These are phyloP conservation scores for Diaporthe citrichinensis DNA, from an alignment of 2,329 filamentous ascomycete species.

Conservation along the genomic window DNA sequence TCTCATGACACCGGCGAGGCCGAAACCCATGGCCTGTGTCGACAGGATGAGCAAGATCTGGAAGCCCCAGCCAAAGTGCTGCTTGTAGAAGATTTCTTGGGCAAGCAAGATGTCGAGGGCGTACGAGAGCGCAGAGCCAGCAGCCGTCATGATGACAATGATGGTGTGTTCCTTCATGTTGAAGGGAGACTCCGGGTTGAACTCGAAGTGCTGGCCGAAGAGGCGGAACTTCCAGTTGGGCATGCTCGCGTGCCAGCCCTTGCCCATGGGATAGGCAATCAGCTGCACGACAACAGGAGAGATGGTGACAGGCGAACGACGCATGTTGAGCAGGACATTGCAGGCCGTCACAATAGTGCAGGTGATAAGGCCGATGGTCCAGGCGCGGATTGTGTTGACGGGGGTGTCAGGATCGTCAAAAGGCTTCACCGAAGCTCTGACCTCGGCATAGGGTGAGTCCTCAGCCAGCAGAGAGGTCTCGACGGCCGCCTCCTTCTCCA, in stretches of 20 bases:
- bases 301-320: constrained; percentile 65
- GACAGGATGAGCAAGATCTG: constrained; percentile 72
- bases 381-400: constrained; percentile 71
- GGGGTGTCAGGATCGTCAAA: constrained; percentile 67
- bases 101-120: constrained; percentile 57
- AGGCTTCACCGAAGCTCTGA: constrained; percentile 58
- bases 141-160: constrained; percentile 62
- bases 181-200: constrained; percentile 57
- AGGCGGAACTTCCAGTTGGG: constrained; percentile 50
- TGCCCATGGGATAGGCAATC: constrained; percentile 64
- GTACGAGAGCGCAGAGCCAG: constrained; percentile 52
- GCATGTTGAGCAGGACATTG: constrained; percentile 67
- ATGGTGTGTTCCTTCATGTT: constrained; percentile 65
- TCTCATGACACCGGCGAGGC: constrained; percentile 71
- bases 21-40: constrained; percentile 75
- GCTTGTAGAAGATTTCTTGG: constrained; percentile 63
- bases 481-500: constrained; percentile 46
- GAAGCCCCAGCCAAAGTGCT: constrained; percentile 70
- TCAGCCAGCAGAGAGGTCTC: constrained; percentile 64
- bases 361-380: constrained; percentile 69
- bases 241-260: constrained; percentile 45
- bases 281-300: constrained; percentile 69
- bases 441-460: constrained; percentile 70
- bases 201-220: constrained; percentile 51
- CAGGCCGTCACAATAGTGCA: constrained; percentile 70